Conservation (phyloP, 495 filamentous ascomycete genomes). For the Achaetomiella virescens region DNA sequence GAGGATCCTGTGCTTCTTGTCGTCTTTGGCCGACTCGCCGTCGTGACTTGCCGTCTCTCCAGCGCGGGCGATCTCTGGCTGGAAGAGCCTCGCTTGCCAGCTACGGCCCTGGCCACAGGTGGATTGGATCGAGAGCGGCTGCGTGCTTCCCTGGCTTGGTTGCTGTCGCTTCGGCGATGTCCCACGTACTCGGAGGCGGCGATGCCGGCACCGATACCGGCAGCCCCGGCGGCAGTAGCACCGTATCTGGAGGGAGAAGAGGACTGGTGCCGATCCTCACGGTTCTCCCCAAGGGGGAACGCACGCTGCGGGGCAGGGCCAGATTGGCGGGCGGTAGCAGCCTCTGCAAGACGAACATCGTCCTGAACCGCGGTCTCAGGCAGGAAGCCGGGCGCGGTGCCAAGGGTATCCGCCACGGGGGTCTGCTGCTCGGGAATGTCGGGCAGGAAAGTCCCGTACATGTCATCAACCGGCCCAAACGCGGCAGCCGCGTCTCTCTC, state of each 20-base stretch:
- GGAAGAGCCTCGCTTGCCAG: neutral
- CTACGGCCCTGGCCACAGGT: neutral
- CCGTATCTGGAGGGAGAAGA: neutral
- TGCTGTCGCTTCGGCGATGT: constrained; percentile 15
- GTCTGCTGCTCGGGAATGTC: constrained; percentile 7
- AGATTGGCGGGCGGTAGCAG: neutral
- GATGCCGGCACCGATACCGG: constrained; percentile 11
- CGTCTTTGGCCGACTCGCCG: constrained; percentile 6
- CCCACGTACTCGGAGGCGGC: constrained; percentile 15
- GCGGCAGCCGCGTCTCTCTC: neutral
- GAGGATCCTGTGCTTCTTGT: constrained; percentile 23
- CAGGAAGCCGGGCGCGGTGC: neutral
- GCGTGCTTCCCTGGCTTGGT: neutral
- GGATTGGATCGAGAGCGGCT: neutral
- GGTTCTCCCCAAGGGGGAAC: neutral
- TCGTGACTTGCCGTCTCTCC: constrained; percentile 3
- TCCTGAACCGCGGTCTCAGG: constrained; percentile 8
- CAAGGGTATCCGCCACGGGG: neutral
- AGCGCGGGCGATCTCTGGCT: neutral
- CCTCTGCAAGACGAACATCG: constrained; percentile 6
- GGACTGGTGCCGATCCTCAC: neutral
- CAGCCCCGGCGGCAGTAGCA: constrained; percentile 15
- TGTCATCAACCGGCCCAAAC: neutral
- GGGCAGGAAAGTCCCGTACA: constrained; percentile 11
- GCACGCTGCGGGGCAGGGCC: neutral